Evolutionary conservation across 768 basidiomycete species (phyloP), one percentile per base, ranked within the genome.

Genomic region (Naganishia friedmannii): DNA sequence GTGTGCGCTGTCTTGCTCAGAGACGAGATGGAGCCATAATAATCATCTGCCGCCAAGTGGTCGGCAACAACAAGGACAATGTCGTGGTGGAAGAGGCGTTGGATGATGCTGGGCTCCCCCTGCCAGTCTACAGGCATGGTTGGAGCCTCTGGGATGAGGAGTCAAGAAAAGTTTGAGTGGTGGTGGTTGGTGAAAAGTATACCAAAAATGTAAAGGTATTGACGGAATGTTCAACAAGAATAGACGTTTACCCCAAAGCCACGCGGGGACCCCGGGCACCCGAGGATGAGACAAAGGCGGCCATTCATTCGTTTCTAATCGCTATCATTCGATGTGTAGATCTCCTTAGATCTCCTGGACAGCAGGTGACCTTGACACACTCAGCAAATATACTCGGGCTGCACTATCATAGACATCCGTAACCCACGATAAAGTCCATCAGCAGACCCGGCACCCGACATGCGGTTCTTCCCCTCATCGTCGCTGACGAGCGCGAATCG

Each of bases 71-170:
- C 37, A 29, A 63, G 37, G 39, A 46, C 28, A 23, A 63, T 63
- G 29, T 63, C 60, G 60, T 63, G 23, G 39, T 42, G 29, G 17
- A 45, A 26, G 17, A 45, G 15, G 1, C 39, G 37, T 13, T 63
- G 42, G 23, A 63, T 15, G 26, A 45, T 45, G 42, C 60, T 46
- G 15, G 39, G 60, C 42, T 45, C 29, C 60, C 60, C 39, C 12
- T 37, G 60, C 60, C 60, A 63, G 60, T 26, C 37, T 42, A 63
- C 46, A 12, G 60, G 60, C 60, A 63, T 63, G 21, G 2, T 29
- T 17, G 23, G 39, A 26, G 39, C 23, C 23, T 45, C 5, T 8
- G 39, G 4, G 12, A 12, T n/a, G 21, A 8, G 45, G 21, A 21
- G 23, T 21, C n/a, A 26, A 7, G 23, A 21, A 7, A 23, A 21